Evolutionary conservation across 2,329 filamentous ascomycete species (phyloP).

Genomic region (Trichoderma sp.): DNA sequence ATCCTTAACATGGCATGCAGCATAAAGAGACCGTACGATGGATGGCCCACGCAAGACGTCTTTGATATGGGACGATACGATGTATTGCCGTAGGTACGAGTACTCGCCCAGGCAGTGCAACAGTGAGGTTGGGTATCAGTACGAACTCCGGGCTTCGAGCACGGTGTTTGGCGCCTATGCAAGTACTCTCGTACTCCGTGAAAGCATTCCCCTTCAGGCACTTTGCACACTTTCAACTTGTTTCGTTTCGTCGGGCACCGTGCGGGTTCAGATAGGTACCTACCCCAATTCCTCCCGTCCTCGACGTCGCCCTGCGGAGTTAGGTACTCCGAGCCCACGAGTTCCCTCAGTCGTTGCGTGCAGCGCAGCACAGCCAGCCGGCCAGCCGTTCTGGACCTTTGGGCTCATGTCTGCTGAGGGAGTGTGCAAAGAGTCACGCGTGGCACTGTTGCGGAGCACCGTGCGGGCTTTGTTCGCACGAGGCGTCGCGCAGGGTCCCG

Average conservation of each 20-base stretch:
- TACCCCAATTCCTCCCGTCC: too few relatives aligned
- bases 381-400: too few relatives aligned
- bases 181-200: slow-evolving; percentile 21
- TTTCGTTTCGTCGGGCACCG: neutral
- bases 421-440: slow-evolving; percentile 16
- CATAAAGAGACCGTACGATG: too few relatives aligned
- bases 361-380: too few relatives aligned
- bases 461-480: slow-evolving; percentile 16
- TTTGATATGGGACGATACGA: too few relatives aligned
- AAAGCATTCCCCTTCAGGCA: neutral
- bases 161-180: slow-evolving; percentile 26
- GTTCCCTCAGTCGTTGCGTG: too few relatives aligned
- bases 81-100: too few relatives aligned
- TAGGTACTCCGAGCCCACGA: too few relatives aligned
- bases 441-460: slow-evolving; percentile 21
- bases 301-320: too few relatives aligned
- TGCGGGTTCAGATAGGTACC: too few relatives aligned
- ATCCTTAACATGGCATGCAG: too few relatives aligned
- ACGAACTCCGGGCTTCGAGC: slow-evolving; percentile 13
- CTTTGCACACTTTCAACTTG: neutral
- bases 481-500: slow-evolving; percentile 17
- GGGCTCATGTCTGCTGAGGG: neutral
- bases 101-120: neutral
- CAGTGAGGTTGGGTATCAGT: slow-evolving; percentile 11
- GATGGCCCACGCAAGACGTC: too few relatives aligned